A percentile compares a stretch with the other conserved stretches of the same genome.
Evolutionary conservation across 768 basidiomycete genomes (phyloP).

Genomic region (Amyloporia xantha): DNA sequence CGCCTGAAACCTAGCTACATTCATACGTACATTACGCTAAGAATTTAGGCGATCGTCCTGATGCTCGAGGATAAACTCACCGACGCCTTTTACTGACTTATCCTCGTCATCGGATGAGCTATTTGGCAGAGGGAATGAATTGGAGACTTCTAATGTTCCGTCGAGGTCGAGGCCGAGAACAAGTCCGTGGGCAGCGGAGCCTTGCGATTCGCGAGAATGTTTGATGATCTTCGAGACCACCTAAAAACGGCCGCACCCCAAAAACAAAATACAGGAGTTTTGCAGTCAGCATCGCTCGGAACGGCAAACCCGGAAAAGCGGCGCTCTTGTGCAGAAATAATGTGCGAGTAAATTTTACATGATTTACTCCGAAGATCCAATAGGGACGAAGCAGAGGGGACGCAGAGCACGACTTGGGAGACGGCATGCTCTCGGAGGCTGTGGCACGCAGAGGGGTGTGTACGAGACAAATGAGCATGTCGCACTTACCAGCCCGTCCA

Average conservation of each 20-base stretch:
- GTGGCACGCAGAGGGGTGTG: background rate
- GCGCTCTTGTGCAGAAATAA: no score
- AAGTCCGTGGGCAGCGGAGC: constrained; percentile 74
- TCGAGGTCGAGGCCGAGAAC: constrained; percentile 90
- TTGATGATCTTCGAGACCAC: constrained; percentile 92
- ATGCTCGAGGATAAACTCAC: constrained; percentile 37
- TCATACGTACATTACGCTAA: background rate
- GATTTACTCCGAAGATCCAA: no score
- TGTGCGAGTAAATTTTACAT: no score
- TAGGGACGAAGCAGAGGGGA: no score
- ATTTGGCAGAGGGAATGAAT: constrained; percentile 80
- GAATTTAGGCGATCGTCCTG: background rate
- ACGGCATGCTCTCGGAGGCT: no score
- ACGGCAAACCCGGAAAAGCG: no score
- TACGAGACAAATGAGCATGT: background rate
- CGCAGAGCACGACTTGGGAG: no score
- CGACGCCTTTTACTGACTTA: constrained; percentile 68
- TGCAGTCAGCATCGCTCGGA: background rate
- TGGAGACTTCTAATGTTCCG: constrained; percentile 84
- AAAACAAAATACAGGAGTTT: background rate
- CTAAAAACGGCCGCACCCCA: constrained; percentile 31
- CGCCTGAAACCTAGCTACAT: constrained; percentile 69
- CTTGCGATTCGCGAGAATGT: constrained; percentile 75
- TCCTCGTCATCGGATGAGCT: constrained; percentile 73
- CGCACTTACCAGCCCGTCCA: constrained; percentile 76